Evolutionary conservation across 805 yeast genomes (phyloP), one percentile per base, ranked within the genome.

Genomic region (Ogataea paradorogensis): DNA sequence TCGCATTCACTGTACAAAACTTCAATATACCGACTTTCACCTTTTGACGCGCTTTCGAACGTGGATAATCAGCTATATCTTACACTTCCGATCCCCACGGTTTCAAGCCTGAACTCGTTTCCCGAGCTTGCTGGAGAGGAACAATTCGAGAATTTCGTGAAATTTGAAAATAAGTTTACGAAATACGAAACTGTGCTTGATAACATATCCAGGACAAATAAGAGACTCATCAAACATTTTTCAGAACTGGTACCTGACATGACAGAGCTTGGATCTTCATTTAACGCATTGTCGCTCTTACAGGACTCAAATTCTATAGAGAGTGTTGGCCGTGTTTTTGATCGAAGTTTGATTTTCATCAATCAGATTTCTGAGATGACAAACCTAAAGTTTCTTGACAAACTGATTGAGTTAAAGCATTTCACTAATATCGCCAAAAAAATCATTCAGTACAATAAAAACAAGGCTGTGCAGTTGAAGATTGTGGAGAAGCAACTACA

Each of bases 321-420:
- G 56, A 78, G 80, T 46, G 76, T 88, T 21, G 97, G 98, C 1
- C 89, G 85, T 54, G 83, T 89, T 1, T 80, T 86, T 47, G 98
- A 93, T 59, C 74, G 81, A 27, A 78, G 74, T 27, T 80, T 75
- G 45, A 73, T 80, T 14, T 74, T 79, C 15, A 57, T 74, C 15
- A 69, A 69, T 36, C 54, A 67, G 9, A 60, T 76, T 9, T 38
- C 52, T 20, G 58, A 56, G 29, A 39, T 48, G 10, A 49, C 63
- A 4, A 61, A 59, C 36, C 43, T 61, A 27, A 52, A 50, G 15
- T 61, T 63, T 40, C 46, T 62, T 21, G 68, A 65, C 46, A 60
- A 53, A 27, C 38, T 64, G 20, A 53, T 62, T 14, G 69, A 65
- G 38, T 45, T 65, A 36, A 61, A 57, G 41, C 53, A 58, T 36